Evolutionary conservation across 352 stramenopile species (phyloP), one percentile per base, ranked within the genome.

Genomic region (Plasmopara halstedii): DNA sequence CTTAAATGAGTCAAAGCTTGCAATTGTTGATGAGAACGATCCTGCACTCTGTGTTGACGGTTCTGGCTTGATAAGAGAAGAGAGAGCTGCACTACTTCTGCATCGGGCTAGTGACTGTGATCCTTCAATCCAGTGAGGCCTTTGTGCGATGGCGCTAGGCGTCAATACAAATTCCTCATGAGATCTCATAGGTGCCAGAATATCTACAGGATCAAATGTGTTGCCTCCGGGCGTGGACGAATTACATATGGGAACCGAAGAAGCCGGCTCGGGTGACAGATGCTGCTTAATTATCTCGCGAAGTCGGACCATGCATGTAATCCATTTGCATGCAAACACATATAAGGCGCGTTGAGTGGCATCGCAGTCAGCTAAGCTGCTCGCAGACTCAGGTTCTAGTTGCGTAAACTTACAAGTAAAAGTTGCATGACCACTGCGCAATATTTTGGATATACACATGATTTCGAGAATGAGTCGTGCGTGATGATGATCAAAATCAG

Each of bases 291-390:
- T 87, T 17, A 79, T 36, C 17, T 83, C 80, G 19, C 73, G 74
- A 38, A 91, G 70, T 26, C 85, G 76, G 13, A 86, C 57, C 54
- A 88, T 81, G 42, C 65, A 78, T 11, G 74, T 69, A 15, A 90
- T 83, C 79, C 79, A 90, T 18, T 68, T 65, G 42, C 79, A 90
- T n/a, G 66, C 61, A 27, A 81, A 48, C 27, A 82, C 58, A 49
- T 90, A 90, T 23, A 90, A 32, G 8, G 59, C 56, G 0, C 74
- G 73, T 18, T 88, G 77, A 2, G 58, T 67, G 0, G 54, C 51
- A 49, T 86, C 74, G 14, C 64, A 81, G 13, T 68, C 52, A 0
- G 53, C 62, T 31, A 87, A 62, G 34, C 37, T 74, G 6, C 67
- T 58, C 2, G 57, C 53, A 1, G 53, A 46, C 3, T 68, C 36